Evolutionary conservation across 2,329 filamentous ascomycete genomes (phyloP).

Genomic region (Cladosporium sp.): DNA sequence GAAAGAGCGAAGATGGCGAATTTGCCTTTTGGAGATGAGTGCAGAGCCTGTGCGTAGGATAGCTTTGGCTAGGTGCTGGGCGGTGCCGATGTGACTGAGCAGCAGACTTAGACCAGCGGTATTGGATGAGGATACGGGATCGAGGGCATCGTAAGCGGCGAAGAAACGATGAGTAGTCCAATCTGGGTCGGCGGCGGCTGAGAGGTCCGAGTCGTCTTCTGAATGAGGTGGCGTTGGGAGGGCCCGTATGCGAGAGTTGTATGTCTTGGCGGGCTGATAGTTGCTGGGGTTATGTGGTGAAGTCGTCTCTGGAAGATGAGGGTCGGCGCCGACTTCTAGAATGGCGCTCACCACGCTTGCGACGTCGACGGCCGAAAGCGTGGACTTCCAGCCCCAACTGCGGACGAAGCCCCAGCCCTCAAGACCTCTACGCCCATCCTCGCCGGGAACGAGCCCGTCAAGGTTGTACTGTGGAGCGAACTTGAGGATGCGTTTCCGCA

Average conservation of each 20-base stretch:
- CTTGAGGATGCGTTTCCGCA: conserved; percentile 78
- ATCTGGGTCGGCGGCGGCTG: conserved; percentile 33
- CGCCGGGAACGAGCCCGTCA: conserved; percentile 82
- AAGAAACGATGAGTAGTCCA: conserved; percentile 49
- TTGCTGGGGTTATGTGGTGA: conserved; percentile 7
- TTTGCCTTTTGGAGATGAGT: conserved; percentile 87
- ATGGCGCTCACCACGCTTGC: conserved; percentile 89
- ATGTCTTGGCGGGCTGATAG: conserved; percentile 16
- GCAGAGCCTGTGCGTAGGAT: conserved; percentile 90
- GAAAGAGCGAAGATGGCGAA: conserved; percentile 85
- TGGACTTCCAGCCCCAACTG: conserved; percentile 96
- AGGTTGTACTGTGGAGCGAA: conserved; percentile 91
- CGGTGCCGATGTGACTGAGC: conserved; percentile 69
- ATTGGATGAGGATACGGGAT: conserved; percentile 35
- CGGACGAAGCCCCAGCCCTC: conserved; percentile 96
- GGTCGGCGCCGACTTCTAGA: conserved; percentile 67
- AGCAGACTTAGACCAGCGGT: conserved; percentile 63
- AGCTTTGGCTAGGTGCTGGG: conserved; percentile 82
- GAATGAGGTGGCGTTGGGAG: conserved; percentile 30
- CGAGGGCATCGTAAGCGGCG: conserved; percentile 54
- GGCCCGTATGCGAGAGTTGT: conserved; percentile 23
- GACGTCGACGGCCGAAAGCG: conserved; percentile 85
- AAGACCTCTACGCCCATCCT: conserved; percentile 60
- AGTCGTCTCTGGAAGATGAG: conserved; percentile 14
- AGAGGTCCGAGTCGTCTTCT: conserved; percentile 24